phyloP scores from a whole-genome alignment of 2,329 filamentous ascomycete genomes.

The Metarhizium humberi region DNA sequence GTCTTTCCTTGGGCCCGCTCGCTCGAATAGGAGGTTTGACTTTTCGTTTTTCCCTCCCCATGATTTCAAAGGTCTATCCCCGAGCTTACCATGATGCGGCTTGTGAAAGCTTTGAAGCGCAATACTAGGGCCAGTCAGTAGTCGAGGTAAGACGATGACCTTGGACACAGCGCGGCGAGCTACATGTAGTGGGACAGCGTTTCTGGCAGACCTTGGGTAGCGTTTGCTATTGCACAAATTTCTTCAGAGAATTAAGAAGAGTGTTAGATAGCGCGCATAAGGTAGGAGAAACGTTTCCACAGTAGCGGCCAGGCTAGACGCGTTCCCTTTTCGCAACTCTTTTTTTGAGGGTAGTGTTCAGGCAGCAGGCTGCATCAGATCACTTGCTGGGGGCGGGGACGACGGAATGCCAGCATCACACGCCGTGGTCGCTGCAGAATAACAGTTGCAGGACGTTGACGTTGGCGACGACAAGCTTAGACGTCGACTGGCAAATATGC shows the following conservation, averaged over 20 bases:
- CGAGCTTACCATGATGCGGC: conserved; percentile 5
- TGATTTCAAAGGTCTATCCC: conserved; percentile 9
- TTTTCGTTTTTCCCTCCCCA: conserved; percentile 28
- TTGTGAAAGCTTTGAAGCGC: not conserved
- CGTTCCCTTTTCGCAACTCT: not conserved
- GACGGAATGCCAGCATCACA: not conserved
- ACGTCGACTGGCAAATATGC: conserved; percentile 5
- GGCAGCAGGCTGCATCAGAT: not conserved
- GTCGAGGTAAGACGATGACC: not conserved
- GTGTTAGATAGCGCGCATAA: not conserved
- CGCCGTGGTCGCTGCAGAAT: not conserved
- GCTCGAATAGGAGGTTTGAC: conserved; percentile 13
- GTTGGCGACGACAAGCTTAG: not conserved
- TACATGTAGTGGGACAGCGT: not conserved
- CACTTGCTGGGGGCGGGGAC: not conserved
- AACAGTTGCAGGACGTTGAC: not conserved
- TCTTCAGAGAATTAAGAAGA: not conserved
- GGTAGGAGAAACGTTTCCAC: not conserved
- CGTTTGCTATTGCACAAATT: not conserved
- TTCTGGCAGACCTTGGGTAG: not conserved
- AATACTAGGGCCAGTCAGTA: not conserved
- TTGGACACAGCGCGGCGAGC: not conserved
- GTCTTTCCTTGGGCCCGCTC: conserved; percentile 26
- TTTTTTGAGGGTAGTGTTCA: not conserved
- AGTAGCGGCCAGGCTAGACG: not conserved